Evolutionary conservation across 2,329 filamentous ascomycete genomes (phyloP).

Genomic region (Scytalidium lignicola): DNA sequence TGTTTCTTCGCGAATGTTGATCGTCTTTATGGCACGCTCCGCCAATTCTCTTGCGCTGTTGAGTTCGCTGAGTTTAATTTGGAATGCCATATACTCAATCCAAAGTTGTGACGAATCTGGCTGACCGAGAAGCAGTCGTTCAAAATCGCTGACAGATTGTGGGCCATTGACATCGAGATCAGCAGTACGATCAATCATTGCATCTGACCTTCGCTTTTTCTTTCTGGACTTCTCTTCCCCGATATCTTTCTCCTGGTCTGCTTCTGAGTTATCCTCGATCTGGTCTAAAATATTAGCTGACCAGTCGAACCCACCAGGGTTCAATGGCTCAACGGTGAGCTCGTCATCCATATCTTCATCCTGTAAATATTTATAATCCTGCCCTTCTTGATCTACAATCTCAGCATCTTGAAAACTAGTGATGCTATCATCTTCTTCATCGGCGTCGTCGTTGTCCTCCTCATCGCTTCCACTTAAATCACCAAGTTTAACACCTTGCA

Average conservation of each 20-base stretch:
- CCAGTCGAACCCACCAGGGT: conserved; percentile 83
- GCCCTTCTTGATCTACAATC: conserved; percentile 25
- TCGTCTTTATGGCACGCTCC: conserved; percentile 83
- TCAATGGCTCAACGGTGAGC: conserved; percentile 48
- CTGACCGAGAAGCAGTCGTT: conserved; percentile 84
- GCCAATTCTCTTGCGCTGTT: conserved; percentile 84
- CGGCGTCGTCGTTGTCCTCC: conserved; percentile 34
- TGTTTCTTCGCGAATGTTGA: conserved; percentile 83
- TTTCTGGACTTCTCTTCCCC: conserved; percentile 48
- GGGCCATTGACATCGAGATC: conserved; percentile 85
- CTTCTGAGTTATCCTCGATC: conserved; percentile 31
- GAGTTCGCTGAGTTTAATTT: conserved; percentile 85
- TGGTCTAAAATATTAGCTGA: conserved; percentile 62
- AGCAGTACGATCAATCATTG: conserved; percentile 85
- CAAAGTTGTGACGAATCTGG: conserved; percentile 91
- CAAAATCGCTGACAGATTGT: conserved; percentile 86
- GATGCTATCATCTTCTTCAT: conserved; percentile 33
- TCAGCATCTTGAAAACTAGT: conserved; percentile 32
- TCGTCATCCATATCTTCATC: conserved; percentile 27
- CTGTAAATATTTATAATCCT: conserved; percentile 17
- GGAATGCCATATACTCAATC: conserved; percentile 99
- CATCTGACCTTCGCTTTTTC: conserved; percentile 71
- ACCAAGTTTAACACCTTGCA: conserved; percentile 35
- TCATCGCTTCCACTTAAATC: conserved; percentile 18
- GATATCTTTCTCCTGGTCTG: conserved; percentile 40